phyloP scores from a whole-genome alignment of 805 yeast species.

The Yarrowia porcina region DNA sequence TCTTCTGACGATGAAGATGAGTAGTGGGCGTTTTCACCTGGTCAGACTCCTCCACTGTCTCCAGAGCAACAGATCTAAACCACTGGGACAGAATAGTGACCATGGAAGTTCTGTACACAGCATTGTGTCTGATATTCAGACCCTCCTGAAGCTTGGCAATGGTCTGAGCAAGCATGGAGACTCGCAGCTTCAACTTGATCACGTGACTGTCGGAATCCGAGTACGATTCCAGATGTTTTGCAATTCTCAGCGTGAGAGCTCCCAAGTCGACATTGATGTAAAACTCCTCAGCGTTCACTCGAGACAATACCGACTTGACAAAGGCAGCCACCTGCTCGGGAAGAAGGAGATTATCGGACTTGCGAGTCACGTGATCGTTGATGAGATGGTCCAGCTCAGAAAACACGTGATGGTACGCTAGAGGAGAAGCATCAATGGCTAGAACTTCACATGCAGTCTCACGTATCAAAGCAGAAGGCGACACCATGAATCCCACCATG shows the following conservation, averaged over 20 bases:
- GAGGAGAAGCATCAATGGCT: constrained; percentile 62
- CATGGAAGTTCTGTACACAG: constrained; percentile 31
- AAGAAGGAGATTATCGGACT: background rate
- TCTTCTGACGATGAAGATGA: constrained; percentile 33
- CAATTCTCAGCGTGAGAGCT: constrained; percentile 30
- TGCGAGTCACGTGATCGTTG: constrained; percentile 24
- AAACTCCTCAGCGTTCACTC: constrained; percentile 32
- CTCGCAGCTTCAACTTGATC: constrained; percentile 30
- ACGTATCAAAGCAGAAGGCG: constrained; percentile 51
- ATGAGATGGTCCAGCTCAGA: constrained; percentile 41
- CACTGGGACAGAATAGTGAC: constrained; percentile 33
- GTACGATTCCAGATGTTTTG: constrained; percentile 28
- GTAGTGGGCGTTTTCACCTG: background rate
- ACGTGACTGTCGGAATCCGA: constrained; percentile 26
- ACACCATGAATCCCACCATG: constrained; percentile 39
- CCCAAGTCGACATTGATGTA: constrained; percentile 33
- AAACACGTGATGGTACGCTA: constrained; percentile 49
- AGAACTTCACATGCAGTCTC: constrained; percentile 72
- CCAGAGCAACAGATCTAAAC: constrained; percentile 28
- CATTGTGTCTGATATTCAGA: constrained; percentile 32
- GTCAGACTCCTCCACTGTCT: background rate
- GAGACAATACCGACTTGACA: constrained; percentile 31
- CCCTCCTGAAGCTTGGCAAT: constrained; percentile 32
- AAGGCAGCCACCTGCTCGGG: constrained; percentile 31
- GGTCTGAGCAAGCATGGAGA: constrained; percentile 32